These are phyloP conservation scores for Ustilaginoidea virens DNA, from an alignment of 2,329 filamentous ascomycete genomes.

Conservation along the genomic window DNA sequence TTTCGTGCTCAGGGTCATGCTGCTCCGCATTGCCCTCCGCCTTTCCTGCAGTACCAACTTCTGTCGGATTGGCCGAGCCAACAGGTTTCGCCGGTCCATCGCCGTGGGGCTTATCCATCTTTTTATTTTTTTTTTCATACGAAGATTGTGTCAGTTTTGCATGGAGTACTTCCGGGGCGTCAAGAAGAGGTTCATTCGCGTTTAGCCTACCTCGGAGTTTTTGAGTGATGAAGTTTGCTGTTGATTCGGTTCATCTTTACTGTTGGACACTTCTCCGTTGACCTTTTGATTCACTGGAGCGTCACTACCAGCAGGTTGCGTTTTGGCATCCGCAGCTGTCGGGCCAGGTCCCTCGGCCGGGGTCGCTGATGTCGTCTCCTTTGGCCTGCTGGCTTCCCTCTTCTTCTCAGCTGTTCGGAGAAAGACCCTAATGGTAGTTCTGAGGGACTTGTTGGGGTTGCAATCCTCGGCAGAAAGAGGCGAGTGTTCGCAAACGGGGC, in stretches of 20 bases:
- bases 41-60: neutral
- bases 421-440: constrained; percentile 84
- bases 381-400: constrained; percentile 47
- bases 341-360: constrained; percentile 26
- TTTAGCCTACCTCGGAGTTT: too few species aligned
- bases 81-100: neutral
- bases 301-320: neutral
- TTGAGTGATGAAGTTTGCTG: too few species aligned
- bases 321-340: constrained; percentile 4
- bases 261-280: too few species aligned
- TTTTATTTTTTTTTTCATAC: neutral
- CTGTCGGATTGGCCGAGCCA: neutral
- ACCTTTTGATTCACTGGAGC: neutral
- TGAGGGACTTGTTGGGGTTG: constrained; percentile 77
- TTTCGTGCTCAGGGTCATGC: too few species aligned
- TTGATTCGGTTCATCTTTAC: too few species aligned
- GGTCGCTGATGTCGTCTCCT: constrained; percentile 27
- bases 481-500: constrained; percentile 84
- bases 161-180: too few species aligned
- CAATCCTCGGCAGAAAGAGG: constrained; percentile 78
- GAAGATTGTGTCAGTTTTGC: too few species aligned
- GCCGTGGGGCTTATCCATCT: constrained; percentile 1
- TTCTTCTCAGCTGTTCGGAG: constrained; percentile 86
- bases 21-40: too few species aligned
- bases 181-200: too few species aligned